Evolutionary conservation across 2,329 filamentous ascomycete species (phyloP).

Genomic region (Helicocarpus griseus): DNA sequence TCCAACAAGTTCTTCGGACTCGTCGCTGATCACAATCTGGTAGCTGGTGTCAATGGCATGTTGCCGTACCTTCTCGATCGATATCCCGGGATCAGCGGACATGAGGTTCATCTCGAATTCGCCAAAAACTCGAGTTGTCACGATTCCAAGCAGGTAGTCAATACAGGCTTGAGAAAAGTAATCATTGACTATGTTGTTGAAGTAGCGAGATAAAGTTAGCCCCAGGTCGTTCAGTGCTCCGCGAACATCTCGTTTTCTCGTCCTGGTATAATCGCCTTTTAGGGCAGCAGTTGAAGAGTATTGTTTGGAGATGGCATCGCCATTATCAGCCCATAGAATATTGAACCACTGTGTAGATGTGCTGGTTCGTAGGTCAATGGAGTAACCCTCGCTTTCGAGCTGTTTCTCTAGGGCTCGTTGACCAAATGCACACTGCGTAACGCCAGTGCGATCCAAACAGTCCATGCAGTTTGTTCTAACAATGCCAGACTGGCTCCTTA

Average conservation of each 20-base stretch:
- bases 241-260: slow-evolving; percentile 78
- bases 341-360: slow-evolving; percentile 90
- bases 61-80: slow-evolving; percentile 72
- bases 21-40: slow-evolving; percentile 74
- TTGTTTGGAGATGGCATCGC: slow-evolving; percentile 88
- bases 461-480: slow-evolving; percentile 99
- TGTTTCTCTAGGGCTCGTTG: slow-evolving; percentile 74
- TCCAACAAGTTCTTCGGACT: slow-evolving; percentile 73
- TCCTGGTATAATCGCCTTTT: slow-evolving; percentile 94
- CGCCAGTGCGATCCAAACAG: slow-evolving; percentile 90
- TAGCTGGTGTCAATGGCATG: slow-evolving; percentile 83
- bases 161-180: slow-evolving; percentile 94
- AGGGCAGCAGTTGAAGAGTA: slow-evolving; percentile 93
- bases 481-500: slow-evolving; percentile 57
- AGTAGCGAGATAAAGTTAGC: slow-evolving; percentile 66
- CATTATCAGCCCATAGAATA: slow-evolving; percentile 92
- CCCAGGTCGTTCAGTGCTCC: slow-evolving; percentile 88
- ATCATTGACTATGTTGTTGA: slow-evolving; percentile 89
- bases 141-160: slow-evolving; percentile 85
- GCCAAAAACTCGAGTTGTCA: slow-evolving; percentile 74
- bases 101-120: slow-evolving; percentile 94
- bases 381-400: slow-evolving; percentile 64
- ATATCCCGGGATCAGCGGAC: slow-evolving; percentile 82
- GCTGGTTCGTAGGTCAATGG: slow-evolving; percentile 64
- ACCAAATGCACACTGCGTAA: slow-evolving; percentile 85